These are phyloP conservation scores for Saxispiralis lemnorum DNA, from an alignment of 495 filamentous ascomycete genomes.

Conservation along the genomic window DNA sequence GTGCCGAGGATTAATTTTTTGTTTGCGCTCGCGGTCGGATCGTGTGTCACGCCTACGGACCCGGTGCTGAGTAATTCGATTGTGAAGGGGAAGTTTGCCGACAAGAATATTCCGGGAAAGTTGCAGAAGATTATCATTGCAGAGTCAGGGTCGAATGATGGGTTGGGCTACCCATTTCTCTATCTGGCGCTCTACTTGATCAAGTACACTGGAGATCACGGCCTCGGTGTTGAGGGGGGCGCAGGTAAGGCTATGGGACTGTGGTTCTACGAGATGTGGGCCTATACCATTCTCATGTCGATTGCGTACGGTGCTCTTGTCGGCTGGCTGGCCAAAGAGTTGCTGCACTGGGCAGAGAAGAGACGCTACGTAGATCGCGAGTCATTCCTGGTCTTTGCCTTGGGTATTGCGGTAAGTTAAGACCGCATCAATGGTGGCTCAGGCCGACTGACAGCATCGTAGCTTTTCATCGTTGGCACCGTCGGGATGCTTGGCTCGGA, in stretches of 20 bases:
- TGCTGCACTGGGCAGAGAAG: conserved; percentile 71
- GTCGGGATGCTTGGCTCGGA: conserved; percentile 82
- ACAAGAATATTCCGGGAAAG: conserved; percentile 67
- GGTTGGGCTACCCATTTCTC: conserved; percentile 82
- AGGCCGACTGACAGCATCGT: background rate
- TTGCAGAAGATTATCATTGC: conserved; percentile 78
- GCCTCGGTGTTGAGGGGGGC: conserved; percentile 38
- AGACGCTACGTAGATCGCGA: conserved; percentile 73
- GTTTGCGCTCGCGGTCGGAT: conserved; percentile 58
- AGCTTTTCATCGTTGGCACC: conserved; percentile 67
- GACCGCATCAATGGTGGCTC: background rate
- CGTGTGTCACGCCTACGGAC: conserved; percentile 83
- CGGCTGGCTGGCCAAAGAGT: conserved; percentile 63
- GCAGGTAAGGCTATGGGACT: conserved; percentile 49
- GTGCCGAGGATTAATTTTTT: conserved; percentile 58
- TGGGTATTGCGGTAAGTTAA: conserved; percentile 52
- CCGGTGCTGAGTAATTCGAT: conserved; percentile 79
- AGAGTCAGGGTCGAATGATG: conserved; percentile 83
- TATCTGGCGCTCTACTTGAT: conserved; percentile 73
- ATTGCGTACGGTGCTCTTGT: conserved; percentile 57
- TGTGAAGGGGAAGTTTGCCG: conserved; percentile 85
- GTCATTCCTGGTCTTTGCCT: conserved; percentile 78
- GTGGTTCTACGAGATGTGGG: conserved; percentile 82
- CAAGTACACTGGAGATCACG: conserved; percentile 48
- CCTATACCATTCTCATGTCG: conserved; percentile 65